Evolutionary conservation across 345 rosid species (phyloP), one percentile per base, ranked within the genome.

Genomic region (Eucalyptus regnans): DNA sequence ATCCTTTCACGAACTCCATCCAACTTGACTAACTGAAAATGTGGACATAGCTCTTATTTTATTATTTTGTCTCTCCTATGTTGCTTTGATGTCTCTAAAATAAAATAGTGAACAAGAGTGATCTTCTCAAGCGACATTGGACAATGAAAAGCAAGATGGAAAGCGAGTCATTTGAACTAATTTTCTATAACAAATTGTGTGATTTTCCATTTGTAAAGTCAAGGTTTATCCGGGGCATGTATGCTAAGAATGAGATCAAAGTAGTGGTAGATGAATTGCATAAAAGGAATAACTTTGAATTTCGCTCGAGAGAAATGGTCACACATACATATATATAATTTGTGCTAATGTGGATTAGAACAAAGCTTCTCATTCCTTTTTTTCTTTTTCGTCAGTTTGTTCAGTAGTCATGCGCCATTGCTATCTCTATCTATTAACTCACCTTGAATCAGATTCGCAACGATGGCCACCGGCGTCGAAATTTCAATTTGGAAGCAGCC

Each of bases 191-290:
- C 37, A n/a, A 64, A 64, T 64, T n/a, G 31, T 64, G 43, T 1
- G 43, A 31, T 68, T 68, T 17, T 12, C 43, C 3, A 8, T 8
- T 7, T 68, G 79, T 16, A 68, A 68, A 31, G 43, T 8, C 33
- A 5, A 68, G 33, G 3, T 68, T 0, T 16, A 68, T n/a, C 23
- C 4, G 0, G 23, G 43, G 11, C 11, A 68, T 33, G 12, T 4
- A 8, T 17, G 80, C 80, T 31, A 68, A 68, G 37, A 16, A 31
- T 15, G 43, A 16, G 43, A 68, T 31, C 6, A 8, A n/a, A 16
- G 43, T 33, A 66, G 33, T 15, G 41, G 20, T 8, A 7, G 20
- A n/a, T 7, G 10, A 8, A 66, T 68, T 68, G 11, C 37, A 56
- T 56, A 56, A 56, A 56, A 56, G 62, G 29, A 56, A 56, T 23